A percentile compares a stretch with the other conserved stretches of the same genome.
phyloP scores from a whole-genome alignment of 2,329 filamentous ascomycete genomes.

The Penicillium sp. region DNA sequence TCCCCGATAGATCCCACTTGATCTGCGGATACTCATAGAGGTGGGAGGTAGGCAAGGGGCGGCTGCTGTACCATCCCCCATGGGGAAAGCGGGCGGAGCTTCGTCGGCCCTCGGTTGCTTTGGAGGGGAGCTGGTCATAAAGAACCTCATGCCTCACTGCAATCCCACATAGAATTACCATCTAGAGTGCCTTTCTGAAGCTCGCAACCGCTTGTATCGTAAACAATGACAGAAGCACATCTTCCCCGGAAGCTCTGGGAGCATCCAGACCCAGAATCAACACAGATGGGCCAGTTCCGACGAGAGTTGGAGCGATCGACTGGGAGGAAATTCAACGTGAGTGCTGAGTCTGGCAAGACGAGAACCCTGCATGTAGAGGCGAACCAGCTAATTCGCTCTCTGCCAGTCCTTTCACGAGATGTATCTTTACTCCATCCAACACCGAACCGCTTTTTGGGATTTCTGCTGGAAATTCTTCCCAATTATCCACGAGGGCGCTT shows the following conservation, averaged over 20 bases:
- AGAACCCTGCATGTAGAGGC: not conserved
- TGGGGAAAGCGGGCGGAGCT: not conserved
- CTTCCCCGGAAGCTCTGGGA: conserved; percentile 31
- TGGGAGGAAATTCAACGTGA: conserved; percentile 23
- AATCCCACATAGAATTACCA: not conserved
- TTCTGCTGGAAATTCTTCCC: conserved; percentile 64
- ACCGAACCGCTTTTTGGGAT: conserved; percentile 67
- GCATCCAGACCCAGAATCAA: conserved; percentile 30
- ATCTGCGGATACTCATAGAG: not conserved
- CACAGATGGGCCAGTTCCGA: conserved; percentile 28
- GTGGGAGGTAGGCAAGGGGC: no score
- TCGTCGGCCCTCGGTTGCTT: conserved; percentile 12
- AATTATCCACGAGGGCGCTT: conserved; percentile 66
- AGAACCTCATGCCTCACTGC: not conserved
- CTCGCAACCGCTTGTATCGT: not conserved
- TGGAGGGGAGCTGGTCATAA: not conserved
- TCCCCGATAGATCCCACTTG: not conserved
- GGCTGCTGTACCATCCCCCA: not conserved
- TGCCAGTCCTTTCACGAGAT: conserved; percentile 63
- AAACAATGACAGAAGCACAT: conserved; percentile 7
- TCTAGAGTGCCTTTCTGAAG: not conserved
- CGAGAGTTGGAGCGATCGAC: conserved; percentile 22
- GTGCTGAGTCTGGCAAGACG: not conserved
- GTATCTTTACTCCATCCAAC: conserved; percentile 68
- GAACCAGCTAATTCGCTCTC: not conserved